Evolutionary conservation across 768 basidiomycete species (phyloP), one percentile per base, ranked within the genome.

Genomic region (Cyathus striatus): DNA sequence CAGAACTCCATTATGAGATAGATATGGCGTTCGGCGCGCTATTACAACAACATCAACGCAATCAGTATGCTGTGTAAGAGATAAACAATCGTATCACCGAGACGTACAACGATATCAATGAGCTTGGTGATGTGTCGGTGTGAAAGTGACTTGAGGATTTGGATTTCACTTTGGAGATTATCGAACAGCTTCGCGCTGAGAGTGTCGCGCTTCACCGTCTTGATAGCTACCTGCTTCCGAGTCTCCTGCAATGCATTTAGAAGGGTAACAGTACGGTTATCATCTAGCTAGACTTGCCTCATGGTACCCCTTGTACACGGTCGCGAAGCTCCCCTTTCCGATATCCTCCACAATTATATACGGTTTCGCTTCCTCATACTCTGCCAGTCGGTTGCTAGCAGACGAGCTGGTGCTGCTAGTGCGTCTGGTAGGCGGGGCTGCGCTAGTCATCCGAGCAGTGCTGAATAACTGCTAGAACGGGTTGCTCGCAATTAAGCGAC

Each of bases 1-100:
- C 96, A 98, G 61, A 81, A 97, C 54, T 96, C 95, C 86, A 98
- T 99, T 54, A 99, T 86, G 44, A 99, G 82, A 68, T 96, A 97
- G 54, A 90, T 86, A 54, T 86, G 78, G 44, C 75, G 74, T 51
- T 88, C 84, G 2, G 83, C 82, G 37, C 83, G 78, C 86, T 88
- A 37, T 13, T 24, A n/a, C 17, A 26, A 37, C n/a, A n/a, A n/a
- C n/a, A n/a, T n/a, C n/a, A n/a, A n/a, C n/a, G n/a, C n/a, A n/a
- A n/a, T n/a, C n/a, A n/a, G n/a, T n/a, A n/a, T n/a, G n/a, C n/a
- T n/a, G n/a, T n/a, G n/a, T n/a, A n/a, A n/a, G n/a, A n/a, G n/a
- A n/a, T n/a, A n/a, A n/a, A n/a, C n/a, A n/a, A n/a, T n/a, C n/a
- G n/a, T n/a, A n/a, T n/a, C n/a, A n/a, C n/a, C 20, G 10, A 32